Evolutionary conservation across 2,329 filamentous ascomycete genomes (phyloP).

Genomic region (Xylaria polymorpha): DNA sequence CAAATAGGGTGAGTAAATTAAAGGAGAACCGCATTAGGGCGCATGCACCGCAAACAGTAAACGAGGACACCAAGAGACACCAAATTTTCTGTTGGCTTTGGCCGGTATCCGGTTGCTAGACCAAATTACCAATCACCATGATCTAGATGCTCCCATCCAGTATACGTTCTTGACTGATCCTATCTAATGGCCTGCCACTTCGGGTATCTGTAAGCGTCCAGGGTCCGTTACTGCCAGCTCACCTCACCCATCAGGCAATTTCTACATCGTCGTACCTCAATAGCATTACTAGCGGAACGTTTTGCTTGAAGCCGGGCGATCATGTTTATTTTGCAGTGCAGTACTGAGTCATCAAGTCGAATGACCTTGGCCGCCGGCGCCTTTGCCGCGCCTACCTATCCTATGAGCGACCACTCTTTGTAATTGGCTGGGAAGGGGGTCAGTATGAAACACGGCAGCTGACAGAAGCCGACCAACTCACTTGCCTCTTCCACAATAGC

Average conservation of each 20-base stretch:
- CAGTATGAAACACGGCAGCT: constrained; percentile 26
- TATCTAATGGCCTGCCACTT: neutral
- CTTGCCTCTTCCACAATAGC: constrained; percentile 10
- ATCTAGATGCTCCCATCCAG: neutral
- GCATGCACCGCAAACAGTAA: neutral
- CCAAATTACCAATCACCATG: neutral
- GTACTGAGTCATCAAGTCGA: neutral
- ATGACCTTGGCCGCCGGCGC: neutral
- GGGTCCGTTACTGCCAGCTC: neutral
- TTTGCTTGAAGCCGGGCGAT: neutral
- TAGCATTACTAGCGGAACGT: neutral
- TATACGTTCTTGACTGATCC: neutral
- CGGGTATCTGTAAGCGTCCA: neutral
- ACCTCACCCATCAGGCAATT: neutral
- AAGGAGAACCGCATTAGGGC: neutral
- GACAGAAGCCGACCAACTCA: constrained; percentile 10
- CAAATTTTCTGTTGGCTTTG: neutral
- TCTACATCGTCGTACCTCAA: neutral
- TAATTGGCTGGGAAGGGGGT: constrained; percentile 12
- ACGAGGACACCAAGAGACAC: neutral
- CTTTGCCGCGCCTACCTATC: neutral
- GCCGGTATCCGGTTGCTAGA: neutral
- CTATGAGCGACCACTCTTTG: neutral
- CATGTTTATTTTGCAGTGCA: neutral
- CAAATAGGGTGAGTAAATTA: neutral